Base-by-base conservation (phyloP, 1,139 yeast species). In the Maudiozyma humilis region DNA sequence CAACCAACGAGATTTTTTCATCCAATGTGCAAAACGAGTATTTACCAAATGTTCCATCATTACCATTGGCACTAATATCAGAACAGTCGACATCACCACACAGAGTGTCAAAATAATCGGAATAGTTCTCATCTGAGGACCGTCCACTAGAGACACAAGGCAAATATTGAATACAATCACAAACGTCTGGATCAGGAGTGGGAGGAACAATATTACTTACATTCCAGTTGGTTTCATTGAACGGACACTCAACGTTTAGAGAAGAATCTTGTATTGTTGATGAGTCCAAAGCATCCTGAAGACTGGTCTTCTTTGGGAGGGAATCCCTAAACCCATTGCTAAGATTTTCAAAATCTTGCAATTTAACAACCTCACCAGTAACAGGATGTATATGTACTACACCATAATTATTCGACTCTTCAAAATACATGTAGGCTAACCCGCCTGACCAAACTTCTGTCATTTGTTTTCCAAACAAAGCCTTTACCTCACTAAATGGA, bases 401-500 rank as follows among this genome's bases (percentile, higher is more conserved):
- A 51, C 95, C 95, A 61, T 82, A 86, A 54, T 82, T 67, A 66
- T 85, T 86, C 46, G 70, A 78, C 67, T 86, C 95, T 68, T 85
- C 79, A 66, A 79, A 82, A 68, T 82, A 86, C 94, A 85, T 83
- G 70, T 85, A 86, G 30, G 82, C 95, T 59, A 86, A 78, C 57
- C 95, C 95, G 52, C 95, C 95, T 37, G 95, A 85, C 94, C 95
- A 86, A 41, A 83, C 87, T 47, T 72, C 77, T 32, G 84, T 74
- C 91, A 82, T 82, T 42, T 79, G 69, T 45, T 69, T 63, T 36
- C 79, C 70, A 66, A 70, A 82, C 19, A 82, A 60, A 36, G 84
- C 74, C 32, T 69, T 76, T 42, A 84, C 79, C 64, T 85, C 95
- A 34, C 81, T 76, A 52, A 78, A 78, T 1, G 82, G 82, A 42